These are phyloP conservation scores for Zea mays DNA, from an alignment of 176 grass and related monocot species.

Conservation along the genomic window DNA sequence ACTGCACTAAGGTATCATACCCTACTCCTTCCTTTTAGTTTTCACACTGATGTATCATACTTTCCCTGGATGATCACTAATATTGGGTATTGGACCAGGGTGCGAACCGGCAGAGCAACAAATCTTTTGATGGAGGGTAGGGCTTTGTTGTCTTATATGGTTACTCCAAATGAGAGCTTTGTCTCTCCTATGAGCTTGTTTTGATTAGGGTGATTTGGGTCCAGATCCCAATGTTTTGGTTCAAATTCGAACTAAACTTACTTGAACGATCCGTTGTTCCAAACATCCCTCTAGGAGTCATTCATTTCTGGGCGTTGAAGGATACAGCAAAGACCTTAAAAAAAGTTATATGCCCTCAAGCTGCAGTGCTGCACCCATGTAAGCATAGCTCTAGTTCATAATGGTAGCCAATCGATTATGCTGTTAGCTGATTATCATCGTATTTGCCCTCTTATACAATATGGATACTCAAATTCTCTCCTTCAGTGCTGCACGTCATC, in stretches of 20 bases:
- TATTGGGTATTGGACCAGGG: conserved; percentile 50
- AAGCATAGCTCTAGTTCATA: conserved; percentile 23
- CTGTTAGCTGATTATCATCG: background rate
- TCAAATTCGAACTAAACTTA: background rate
- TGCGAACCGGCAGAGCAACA: conserved; percentile 51
- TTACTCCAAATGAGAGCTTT: conserved; percentile 16
- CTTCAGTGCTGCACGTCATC: conserved; percentile 3
- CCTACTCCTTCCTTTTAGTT: background rate
- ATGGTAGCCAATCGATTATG: conserved; percentile 6
- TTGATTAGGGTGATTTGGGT: background rate
- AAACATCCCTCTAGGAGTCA: background rate
- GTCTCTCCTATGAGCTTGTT: conserved; percentile 4
- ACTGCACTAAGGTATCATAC: background rate
- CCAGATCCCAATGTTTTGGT: background rate
- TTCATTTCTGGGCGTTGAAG: conserved; percentile 8
- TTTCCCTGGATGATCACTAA: conserved; percentile 30
- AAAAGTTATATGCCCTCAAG: background rate
- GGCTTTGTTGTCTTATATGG: background rate
- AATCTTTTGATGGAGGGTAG: conserved; percentile 69
- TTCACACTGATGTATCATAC: background rate
- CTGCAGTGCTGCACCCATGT: conserved; percentile 27
- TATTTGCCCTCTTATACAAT: conserved; percentile 19
- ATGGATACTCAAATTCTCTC: conserved; percentile 12
- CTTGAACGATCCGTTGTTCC: background rate
- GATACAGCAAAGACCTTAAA: conserved; percentile 21